Percentiles rank a stretch among this genome's conserved stretches.
These are phyloP conservation scores for Sarcomyxa edulis DNA, from an alignment of 768 basidiomycete species.

Conservation along the genomic window DNA sequence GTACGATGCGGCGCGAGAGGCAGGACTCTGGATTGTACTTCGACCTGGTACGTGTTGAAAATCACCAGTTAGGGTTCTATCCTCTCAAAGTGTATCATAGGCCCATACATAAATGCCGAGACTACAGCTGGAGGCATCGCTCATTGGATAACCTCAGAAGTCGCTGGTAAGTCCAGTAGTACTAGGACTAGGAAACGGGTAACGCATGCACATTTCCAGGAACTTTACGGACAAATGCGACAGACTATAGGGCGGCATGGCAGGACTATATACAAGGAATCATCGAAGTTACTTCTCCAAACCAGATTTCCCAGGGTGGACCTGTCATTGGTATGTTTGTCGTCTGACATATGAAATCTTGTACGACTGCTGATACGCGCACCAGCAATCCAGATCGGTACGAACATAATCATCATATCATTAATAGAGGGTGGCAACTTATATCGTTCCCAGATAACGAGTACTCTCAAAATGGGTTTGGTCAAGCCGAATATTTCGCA, in stretches of 20 bases:
- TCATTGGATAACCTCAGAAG: constrained; percentile 51
- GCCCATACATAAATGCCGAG: constrained; percentile 69
- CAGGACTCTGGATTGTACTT: constrained; percentile 75
- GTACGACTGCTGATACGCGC: neutral
- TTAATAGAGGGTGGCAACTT: neutral
- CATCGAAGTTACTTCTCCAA: constrained; percentile 50
- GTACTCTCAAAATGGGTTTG: constrained; percentile 47
- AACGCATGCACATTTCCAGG: constrained; percentile 56
- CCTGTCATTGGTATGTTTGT: constrained; percentile 60
- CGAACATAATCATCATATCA: neutral
- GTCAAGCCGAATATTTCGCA: constrained; percentile 52
- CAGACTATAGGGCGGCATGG: constrained; percentile 70
- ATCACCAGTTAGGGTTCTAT: neutral
- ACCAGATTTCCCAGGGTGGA: constrained; percentile 69
- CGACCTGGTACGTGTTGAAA: constrained; percentile 71
- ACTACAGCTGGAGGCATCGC: constrained; percentile 73
- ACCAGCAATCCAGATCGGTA: constrained; percentile 54
- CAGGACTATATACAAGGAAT: constrained; percentile 64
- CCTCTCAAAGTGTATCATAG: constrained; percentile 14
- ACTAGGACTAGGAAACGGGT: constrained; percentile 14
- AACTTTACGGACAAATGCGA: constrained; percentile 65
- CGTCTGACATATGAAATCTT: no score
- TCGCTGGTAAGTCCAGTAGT: constrained; percentile 24
- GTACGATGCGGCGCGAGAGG: constrained; percentile 66
- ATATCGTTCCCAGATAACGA: constrained; percentile 58